Percentiles rank a stretch among this genome's conserved stretches.
phyloP scores from a whole-genome alignment of 139 green algal genomes.

The Ettlia oleoabundans region DNA sequence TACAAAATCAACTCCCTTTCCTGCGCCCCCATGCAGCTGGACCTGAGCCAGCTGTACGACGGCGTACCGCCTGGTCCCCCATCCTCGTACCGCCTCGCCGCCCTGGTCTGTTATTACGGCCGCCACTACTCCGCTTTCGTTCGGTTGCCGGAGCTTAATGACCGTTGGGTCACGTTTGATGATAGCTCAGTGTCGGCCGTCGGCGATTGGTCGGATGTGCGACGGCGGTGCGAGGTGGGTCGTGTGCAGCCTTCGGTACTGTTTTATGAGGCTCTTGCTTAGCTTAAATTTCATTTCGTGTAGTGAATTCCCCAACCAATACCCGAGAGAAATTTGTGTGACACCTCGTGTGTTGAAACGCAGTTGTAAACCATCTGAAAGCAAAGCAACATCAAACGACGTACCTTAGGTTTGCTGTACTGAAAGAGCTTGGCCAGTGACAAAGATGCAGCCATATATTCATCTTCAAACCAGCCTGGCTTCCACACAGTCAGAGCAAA shows the following conservation, averaged over 20 bases:
- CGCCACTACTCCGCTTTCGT: conserved; percentile 23
- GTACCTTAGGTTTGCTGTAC: too few species aligned
- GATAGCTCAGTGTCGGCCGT: conserved; percentile 38
- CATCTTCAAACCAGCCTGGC: too few species aligned
- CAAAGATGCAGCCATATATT: too few species aligned
- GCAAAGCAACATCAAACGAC: too few species aligned
- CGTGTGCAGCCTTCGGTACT: conserved; percentile 30
- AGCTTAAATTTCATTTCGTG: neutral
- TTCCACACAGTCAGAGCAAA: too few species aligned
- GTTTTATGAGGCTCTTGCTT: conserved; percentile 3
- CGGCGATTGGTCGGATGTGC: conserved; percentile 67
- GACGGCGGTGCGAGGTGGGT: neutral
- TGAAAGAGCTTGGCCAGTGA: too few species aligned
- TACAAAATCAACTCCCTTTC: too few species aligned
- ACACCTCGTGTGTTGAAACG: too few species aligned
- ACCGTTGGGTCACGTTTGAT: conserved; percentile 76
- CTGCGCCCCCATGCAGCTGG: too few species aligned
- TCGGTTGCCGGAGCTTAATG: conserved; percentile 8
- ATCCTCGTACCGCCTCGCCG: conserved; percentile 44
- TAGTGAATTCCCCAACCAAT: too few species aligned
- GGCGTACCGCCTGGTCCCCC: conserved; percentile 1
- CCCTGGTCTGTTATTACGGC: conserved; percentile 26
- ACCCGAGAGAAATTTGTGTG: too few species aligned
- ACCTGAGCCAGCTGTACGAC: conserved; percentile 28
- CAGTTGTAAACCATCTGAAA: too few species aligned